Evolutionary conservation across 495 filamentous ascomycete genomes (phyloP).

Genomic region (Glutinoglossum americanum): DNA sequence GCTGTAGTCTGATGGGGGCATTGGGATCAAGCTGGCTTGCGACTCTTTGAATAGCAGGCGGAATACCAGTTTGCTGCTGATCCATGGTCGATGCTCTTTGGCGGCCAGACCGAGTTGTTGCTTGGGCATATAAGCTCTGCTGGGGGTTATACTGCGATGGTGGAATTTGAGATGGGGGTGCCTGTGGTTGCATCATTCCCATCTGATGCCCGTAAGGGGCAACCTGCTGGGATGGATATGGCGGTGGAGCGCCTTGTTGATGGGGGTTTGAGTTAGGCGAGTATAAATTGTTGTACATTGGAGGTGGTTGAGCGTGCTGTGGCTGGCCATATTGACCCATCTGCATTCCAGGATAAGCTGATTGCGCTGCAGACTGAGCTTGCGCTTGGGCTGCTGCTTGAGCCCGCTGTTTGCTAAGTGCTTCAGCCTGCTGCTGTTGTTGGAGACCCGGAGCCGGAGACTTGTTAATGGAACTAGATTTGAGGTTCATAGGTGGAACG

Average conservation of each 20-base stretch:
- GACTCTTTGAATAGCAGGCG: constrained; percentile 82
- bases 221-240: constrained; percentile 52
- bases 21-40: constrained; percentile 91
- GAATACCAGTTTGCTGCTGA: constrained; percentile 76
- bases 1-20: constrained; percentile 82
- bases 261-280: constrained; percentile 23
- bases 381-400: constrained; percentile 28
- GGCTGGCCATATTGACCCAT: constrained; percentile 32
- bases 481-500: constrained; percentile 92
- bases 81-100: constrained; percentile 94
- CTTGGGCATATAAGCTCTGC: constrained; percentile 68
- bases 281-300: constrained; percentile 70
- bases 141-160: constrained; percentile 43
- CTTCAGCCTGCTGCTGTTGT: constrained; percentile 87
- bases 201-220: constrained; percentile 49
- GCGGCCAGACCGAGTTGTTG: constrained; percentile 56
- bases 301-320: constrained; percentile 26
- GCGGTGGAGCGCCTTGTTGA: constrained; percentile 58
- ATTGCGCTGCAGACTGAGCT: constrained; percentile 30
- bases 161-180: constrained; percentile 39
- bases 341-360: constrained; percentile 33
- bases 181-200: constrained; percentile 29
- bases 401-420: constrained; percentile 69
- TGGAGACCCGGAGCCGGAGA: constrained; percentile 92
- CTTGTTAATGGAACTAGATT: constrained; percentile 57